Evolutionary conservation across 1,284 basidiomycete species (phyloP).

Genomic region (Puccinia triticina): DNA sequence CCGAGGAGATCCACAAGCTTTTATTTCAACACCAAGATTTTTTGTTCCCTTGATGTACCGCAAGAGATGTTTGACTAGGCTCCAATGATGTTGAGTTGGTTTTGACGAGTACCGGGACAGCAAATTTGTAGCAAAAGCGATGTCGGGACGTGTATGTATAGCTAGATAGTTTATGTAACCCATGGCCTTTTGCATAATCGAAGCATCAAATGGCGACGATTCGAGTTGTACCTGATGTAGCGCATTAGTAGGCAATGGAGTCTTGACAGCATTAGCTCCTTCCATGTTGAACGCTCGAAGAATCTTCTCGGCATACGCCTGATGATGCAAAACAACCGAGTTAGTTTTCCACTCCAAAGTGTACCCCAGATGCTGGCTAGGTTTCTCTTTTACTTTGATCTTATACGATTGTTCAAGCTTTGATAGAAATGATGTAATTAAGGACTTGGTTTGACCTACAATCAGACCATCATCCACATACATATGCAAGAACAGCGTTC

Average conservation of each 20-base stretch:
- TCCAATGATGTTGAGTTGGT: background rate
- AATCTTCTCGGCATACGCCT: too few species aligned
- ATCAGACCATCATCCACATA: slow-evolving; percentile 33
- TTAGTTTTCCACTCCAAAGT: too few species aligned
- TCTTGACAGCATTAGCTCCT: background rate
- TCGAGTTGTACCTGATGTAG: background rate
- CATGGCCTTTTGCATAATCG: background rate
- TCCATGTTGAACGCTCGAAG: background rate
- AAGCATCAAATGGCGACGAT: background rate
- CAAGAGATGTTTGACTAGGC: background rate
- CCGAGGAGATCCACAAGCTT: too few species aligned
- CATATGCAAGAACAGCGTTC: background rate
- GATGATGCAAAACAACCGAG: too few species aligned
- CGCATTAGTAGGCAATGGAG: background rate
- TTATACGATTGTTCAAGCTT: background rate
- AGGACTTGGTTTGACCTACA: background rate
- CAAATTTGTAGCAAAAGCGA: too few species aligned
- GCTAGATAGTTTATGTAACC: too few species aligned
- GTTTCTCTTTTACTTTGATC: too few species aligned
- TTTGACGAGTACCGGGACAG: background rate
- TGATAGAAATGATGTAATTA: too few species aligned
- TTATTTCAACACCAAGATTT: background rate
- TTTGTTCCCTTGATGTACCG: too few species aligned
- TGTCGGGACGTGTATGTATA: too few species aligned
- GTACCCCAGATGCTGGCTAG: too few species aligned